Evolutionary conservation across 371 early-diverging fungal species (phyloP).

Genomic region (Smittium mucronatum): DNA sequence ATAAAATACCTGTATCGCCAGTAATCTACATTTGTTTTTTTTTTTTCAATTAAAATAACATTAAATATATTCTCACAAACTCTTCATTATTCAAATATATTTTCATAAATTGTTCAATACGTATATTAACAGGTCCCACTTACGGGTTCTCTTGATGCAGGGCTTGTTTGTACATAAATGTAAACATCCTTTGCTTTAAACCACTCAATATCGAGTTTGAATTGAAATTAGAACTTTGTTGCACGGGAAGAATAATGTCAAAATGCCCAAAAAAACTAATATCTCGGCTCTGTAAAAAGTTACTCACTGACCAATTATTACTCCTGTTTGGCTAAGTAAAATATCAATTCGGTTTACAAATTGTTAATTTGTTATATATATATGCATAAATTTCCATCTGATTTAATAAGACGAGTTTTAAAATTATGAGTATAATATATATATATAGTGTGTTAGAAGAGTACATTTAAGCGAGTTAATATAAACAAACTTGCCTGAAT

Average conservation of each 20-base stretch:
- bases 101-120: no score
- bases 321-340: background rate
- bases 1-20: constrained; percentile 25
- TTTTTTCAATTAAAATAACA: no score
- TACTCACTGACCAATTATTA: background rate
- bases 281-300: background rate
- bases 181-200: constrained; percentile 9
- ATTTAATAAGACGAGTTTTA: no score
- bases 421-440: no score
- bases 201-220: background rate
- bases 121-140: no score
- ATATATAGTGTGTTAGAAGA: no score
- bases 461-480: no score
- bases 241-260: background rate
- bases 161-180: constrained; percentile 4
- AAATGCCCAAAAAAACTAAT: background rate
- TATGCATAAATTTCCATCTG: no score
- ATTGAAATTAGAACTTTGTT: background rate
- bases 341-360: background rate
- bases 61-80: no score
- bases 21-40: no score
- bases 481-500: no score
- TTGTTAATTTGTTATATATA: background rate
- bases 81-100: no score
- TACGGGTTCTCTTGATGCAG: background rate